Conservation (phyloP, 2,329 filamentous ascomycete species). For the Talaromyces pinophilus region DNA sequence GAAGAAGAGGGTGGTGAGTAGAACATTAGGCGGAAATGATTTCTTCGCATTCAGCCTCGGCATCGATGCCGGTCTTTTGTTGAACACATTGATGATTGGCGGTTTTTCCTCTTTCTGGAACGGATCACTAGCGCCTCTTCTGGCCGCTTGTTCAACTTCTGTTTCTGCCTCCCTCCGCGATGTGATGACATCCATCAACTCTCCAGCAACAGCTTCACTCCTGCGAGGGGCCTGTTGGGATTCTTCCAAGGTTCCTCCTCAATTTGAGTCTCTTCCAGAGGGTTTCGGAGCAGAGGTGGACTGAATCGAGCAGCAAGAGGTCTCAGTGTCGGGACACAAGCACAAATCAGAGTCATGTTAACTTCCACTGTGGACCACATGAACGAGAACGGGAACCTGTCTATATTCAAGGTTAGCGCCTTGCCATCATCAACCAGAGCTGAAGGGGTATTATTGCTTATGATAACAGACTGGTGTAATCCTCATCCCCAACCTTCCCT, state of each 20-base stretch:
- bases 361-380: slow-evolving; percentile 16
- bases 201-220: background rate
- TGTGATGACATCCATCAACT: slow-evolving; percentile 1
- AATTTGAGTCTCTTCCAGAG: background rate
- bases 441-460: background rate
- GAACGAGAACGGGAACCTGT: background rate
- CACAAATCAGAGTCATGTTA: slow-evolving; percentile 13
- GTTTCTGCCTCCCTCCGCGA: background rate
- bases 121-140: background rate
- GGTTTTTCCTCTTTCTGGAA: slow-evolving; percentile 2
- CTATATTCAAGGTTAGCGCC: background rate
- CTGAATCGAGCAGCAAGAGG: slow-evolving; percentile 10
- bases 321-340: slow-evolving; percentile 11
- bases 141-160: slow-evolving; percentile 1
- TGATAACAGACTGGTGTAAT: slow-evolving; percentile 11
- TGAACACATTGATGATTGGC: slow-evolving; percentile 2
- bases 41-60: background rate
- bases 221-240: background rate
- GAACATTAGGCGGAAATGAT: background rate
- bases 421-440: no score
- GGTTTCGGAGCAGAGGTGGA: background rate
- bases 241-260: background rate
- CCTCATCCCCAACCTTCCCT: background rate
- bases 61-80: background rate
- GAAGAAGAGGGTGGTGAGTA: slow-evolving; percentile 10